Conservation (phyloP, 169 alveolate genomes). For the Theileria orientalis region DNA sequence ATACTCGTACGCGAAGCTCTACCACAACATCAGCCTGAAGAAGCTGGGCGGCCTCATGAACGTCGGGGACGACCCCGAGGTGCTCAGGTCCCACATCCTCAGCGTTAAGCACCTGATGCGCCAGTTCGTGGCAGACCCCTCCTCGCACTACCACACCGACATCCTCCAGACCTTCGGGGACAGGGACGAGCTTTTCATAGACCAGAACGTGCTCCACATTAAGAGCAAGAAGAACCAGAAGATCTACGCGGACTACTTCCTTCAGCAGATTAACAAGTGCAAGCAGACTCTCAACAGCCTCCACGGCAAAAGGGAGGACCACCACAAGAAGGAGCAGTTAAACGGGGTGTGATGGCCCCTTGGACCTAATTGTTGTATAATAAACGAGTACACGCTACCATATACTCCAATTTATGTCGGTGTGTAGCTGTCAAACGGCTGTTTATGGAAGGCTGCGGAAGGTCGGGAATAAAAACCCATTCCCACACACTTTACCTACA, state of each 20-base stretch:
- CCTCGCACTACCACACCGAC: conserved; percentile 71
- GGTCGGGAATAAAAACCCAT: background rate
- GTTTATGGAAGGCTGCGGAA: background rate
- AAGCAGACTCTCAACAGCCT: conserved; percentile 65
- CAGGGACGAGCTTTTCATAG: conserved; percentile 74
- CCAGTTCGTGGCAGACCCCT: conserved; percentile 68
- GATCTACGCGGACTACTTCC: conserved; percentile 73
- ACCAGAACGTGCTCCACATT: conserved; percentile 70
- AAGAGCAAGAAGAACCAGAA: conserved; percentile 72
- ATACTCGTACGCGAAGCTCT: conserved; percentile 77
- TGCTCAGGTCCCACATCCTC: conserved; percentile 72
- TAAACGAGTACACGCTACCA: background rate
- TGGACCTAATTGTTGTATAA: background rate
- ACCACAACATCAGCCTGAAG: conserved; percentile 72
- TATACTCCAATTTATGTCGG: background rate
- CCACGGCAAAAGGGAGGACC: conserved; percentile 57
- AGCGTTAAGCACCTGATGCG: conserved; percentile 73
- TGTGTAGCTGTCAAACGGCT: background rate
- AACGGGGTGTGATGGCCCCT: background rate
- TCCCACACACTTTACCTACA: too few species aligned
- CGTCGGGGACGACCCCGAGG: conserved; percentile 61
- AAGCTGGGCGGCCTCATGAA: conserved; percentile 72
- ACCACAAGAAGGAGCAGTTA: conserved; percentile 35
- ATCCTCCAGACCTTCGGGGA: conserved; percentile 59
- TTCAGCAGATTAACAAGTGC: conserved; percentile 75